A percentile compares a stretch with the other conserved stretches of the same genome.
phyloP scores from a whole-genome alignment of 1,139 yeast species.

The Suhomyces coccinellae region DNA sequence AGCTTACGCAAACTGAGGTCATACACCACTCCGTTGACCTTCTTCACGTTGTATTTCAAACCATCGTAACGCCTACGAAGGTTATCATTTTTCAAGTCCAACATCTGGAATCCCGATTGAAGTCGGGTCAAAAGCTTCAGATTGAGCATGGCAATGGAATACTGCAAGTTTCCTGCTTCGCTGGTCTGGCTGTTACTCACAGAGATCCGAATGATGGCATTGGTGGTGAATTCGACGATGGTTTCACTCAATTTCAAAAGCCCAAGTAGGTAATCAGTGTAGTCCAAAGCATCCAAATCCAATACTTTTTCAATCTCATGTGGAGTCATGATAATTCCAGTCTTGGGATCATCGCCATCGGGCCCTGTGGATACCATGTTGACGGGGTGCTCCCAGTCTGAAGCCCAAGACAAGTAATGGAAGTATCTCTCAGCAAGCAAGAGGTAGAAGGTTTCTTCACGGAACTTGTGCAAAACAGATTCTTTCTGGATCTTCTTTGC shows the following conservation, averaged over 20 bases:
- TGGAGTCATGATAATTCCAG: conserved; percentile 25
- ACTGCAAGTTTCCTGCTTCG: conserved; percentile 16
- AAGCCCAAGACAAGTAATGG: neutral
- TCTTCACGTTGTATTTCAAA: conserved; percentile 32
- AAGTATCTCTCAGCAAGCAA: conserved; percentile 24
- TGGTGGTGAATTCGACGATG: conserved; percentile 33
- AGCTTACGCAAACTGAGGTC: conserved; percentile 22
- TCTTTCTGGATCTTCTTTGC: conserved; percentile 24
- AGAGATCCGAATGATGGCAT: conserved; percentile 27
- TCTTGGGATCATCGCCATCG: neutral
- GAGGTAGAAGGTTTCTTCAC: conserved; percentile 25
- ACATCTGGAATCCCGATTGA: conserved; percentile 30
- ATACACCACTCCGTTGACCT: conserved; percentile 28
- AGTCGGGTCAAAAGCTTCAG: conserved; percentile 27
- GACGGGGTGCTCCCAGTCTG: neutral
- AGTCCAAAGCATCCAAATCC: conserved; percentile 19
- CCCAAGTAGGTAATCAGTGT: conserved; percentile 25
- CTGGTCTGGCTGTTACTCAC: conserved; percentile 10
- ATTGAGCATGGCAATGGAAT: conserved; percentile 26
- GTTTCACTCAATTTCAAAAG: conserved; percentile 26
- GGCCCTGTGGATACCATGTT: conserved; percentile 2
- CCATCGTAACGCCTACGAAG: conserved; percentile 33
- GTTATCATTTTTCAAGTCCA: conserved; percentile 34
- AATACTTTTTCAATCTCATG: conserved; percentile 17
- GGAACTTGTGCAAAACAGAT: conserved; percentile 20